Evolutionary conservation across 2,329 filamentous ascomycete genomes (phyloP).

Genomic region (Phialocephala subalpina): DNA sequence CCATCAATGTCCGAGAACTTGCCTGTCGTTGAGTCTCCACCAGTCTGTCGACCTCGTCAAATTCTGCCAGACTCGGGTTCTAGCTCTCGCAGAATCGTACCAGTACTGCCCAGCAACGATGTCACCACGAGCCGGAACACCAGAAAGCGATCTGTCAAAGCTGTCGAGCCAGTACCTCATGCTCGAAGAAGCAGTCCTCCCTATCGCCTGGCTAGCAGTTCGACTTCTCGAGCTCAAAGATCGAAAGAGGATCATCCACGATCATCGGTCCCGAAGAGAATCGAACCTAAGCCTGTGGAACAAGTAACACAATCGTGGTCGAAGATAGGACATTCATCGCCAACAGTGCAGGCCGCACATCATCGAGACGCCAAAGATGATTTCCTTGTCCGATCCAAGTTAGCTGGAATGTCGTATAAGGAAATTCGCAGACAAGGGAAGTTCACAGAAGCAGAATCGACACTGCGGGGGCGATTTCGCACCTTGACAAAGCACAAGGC

Average conservation of each 20-base stretch:
- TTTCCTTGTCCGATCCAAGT: conserved; percentile 62
- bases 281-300: conserved; percentile 32
- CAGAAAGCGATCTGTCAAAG: conserved; percentile 24
- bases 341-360: conserved; percentile 22
- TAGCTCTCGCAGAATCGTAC: conserved; percentile 14
- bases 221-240: not conserved
- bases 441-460: conserved; percentile 73
- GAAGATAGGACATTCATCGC: conserved; percentile 3
- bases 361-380: conserved; percentile 51
- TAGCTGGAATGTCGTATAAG: conserved; percentile 67
- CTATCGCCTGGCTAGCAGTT: not conserved
- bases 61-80: conserved; percentile 32
- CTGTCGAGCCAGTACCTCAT: conserved; percentile 12
- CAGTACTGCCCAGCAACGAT: conserved; percentile 30
- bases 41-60: conserved; percentile 27
- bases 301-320: conserved; percentile 6
- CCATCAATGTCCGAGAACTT: conserved; percentile 19
- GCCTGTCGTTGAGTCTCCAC: conserved; percentile 21
- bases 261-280: conserved; percentile 20
- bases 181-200: conserved; percentile 17
- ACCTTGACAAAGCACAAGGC: conserved; percentile 70
- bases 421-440: conserved; percentile 64
- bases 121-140: conserved; percentile 14
- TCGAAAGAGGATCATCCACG: not conserved
- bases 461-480: conserved; percentile 72